Base-by-base conservation (phyloP, 2,329 filamentous ascomycete genomes). In the Fusarium musae region DNA sequence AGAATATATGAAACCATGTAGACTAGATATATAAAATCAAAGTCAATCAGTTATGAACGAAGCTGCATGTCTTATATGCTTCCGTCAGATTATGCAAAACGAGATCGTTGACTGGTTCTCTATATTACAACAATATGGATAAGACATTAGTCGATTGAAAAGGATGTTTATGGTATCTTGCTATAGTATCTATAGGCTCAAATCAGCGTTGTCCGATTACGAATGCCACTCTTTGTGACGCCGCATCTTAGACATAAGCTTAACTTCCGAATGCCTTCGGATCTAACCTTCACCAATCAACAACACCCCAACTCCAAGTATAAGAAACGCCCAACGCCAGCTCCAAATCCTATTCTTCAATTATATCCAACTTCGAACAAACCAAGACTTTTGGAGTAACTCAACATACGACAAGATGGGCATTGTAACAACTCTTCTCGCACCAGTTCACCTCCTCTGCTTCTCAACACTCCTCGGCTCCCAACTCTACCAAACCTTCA, bases 381-480 rank as follows among this genome's bases (percentile, higher is more conserved):
- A n/a, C 32, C 7, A 28, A 46, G 16, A 2, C 11, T 3, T n/a
- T 3, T 26, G 5, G 16, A 9, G 32, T 3, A 26, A n/a, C 13
- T 46, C n/a, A 32, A 15, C 9, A 32, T 21, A 59, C 3, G n/a
- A 4, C 9, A 52, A 63, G 28, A 78, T 78, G 77, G 59, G 47
- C 4, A 34, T 76, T 28, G 19, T 54, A 43, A 67, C 63, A 44
- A 7, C 43, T 52, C 70, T 80, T 36, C 73, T 83, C 34, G 79
- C 79, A 1, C 80, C 82, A 7, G 64, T 80, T 21, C 84, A 85
- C 56, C 76, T 85, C 37, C 73, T 84, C 21, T 79, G 79, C 42
- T 84, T 82, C 71, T 84, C 83, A 9, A 74, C 80, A 5, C 79
- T 85, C 2, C 77, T 85, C 1, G 83, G 84, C 50, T 80, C 80